These are phyloP conservation scores for Kwoniella sp. DNA, from an alignment of 768 basidiomycete species.

Conservation along the genomic window DNA sequence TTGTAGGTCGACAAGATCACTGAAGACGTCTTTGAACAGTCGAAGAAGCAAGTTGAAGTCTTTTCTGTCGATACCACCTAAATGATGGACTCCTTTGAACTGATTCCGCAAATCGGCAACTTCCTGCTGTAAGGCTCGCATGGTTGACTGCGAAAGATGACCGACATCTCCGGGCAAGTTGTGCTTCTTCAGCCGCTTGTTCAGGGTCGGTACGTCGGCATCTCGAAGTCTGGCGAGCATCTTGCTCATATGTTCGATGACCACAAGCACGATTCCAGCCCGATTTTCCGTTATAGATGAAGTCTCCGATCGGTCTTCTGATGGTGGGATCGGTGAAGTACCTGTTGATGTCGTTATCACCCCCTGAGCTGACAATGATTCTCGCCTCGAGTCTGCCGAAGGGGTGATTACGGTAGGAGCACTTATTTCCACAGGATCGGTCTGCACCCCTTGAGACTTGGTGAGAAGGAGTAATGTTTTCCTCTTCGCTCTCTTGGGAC, in stretches of 20 bases:
- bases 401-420: background rate
- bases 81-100: constrained; percentile 74
- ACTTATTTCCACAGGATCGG: constrained; percentile 59
- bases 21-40: constrained; percentile 79
- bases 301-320: constrained; percentile 71
- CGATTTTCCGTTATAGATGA: constrained; percentile 66
- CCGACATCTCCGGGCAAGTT: constrained; percentile 77
- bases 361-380: background rate
- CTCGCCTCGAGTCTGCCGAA: background rate
- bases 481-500: constrained; percentile 41
- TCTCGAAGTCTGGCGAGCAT: constrained; percentile 68
- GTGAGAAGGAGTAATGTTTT: constrained; percentile 61
- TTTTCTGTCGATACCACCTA: constrained; percentile 67
- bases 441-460: constrained; percentile 70
- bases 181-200: constrained; percentile 86
- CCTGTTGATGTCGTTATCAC: constrained; percentile 23
- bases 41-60: constrained; percentile 82
- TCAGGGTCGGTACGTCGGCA: constrained; percentile 83
- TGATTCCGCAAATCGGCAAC: constrained; percentile 68
- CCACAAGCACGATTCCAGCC: constrained; percentile 49
- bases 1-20: constrained; percentile 78
- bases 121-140: constrained; percentile 73
- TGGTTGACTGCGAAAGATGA: constrained; percentile 79
- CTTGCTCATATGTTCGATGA: constrained; percentile 61
- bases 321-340: constrained; percentile 54